These are phyloP conservation scores for Uromyces viciae-fabae DNA, from an alignment of 1,284 basidiomycete species.

Conservation along the genomic window DNA sequence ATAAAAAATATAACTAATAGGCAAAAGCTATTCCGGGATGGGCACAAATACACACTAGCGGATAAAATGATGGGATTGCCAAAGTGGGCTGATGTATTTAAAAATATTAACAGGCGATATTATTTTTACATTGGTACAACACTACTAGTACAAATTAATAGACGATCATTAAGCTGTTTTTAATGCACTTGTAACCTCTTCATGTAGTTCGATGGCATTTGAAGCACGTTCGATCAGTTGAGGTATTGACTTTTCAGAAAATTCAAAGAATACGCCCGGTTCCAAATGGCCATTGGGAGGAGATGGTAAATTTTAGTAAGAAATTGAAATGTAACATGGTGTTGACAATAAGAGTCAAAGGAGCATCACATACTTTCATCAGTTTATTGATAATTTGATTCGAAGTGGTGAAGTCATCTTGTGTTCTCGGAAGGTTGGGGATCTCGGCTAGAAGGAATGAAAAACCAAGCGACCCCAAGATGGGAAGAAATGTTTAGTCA, in stretches of 20 bases:
- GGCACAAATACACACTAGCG: too few relatives aligned
- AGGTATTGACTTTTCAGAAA: background rate
- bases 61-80: too few relatives aligned
- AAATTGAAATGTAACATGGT: background rate
- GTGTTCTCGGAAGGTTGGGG: background rate
- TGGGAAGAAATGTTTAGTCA: background rate
- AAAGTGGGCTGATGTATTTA: too few relatives aligned
- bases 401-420: conserved; percentile 9
- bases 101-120: too few relatives aligned
- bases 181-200: conserved; percentile 5
- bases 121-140: too few relatives aligned
- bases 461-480: background rate
- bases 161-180: background rate
- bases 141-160: too few relatives aligned
- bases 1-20: too few relatives aligned
- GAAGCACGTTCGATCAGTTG: conserved; percentile 1
- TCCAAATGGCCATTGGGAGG: background rate
- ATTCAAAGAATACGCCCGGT: background rate
- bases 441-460: background rate
- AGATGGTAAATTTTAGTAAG: background rate
- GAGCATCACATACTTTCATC: conserved; percentile 18
- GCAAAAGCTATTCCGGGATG: too few relatives aligned
- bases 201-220: conserved; percentile 8
- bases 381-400: background rate
- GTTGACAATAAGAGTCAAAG: background rate